Evolutionary conservation across 2,329 filamentous ascomycete genomes (phyloP), one percentile per base, ranked within the genome.

Genomic region (Rosellinia necatrix): DNA sequence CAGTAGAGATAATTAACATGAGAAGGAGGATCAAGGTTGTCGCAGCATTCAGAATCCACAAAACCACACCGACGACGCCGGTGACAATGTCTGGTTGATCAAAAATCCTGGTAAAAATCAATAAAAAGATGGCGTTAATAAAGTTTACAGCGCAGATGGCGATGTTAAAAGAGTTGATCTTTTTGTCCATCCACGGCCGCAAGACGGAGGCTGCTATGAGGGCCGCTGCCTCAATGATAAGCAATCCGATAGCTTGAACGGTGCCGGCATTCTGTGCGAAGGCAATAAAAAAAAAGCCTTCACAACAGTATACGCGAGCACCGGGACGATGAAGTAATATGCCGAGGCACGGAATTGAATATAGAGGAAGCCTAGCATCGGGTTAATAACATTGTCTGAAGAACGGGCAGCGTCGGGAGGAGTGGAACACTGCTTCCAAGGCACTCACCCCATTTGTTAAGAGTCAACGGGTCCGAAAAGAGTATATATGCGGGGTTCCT

Each of bases 151-250:
- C 88, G 60, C 86, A 89, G 67, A 97, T 97, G 58, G 91, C 84
- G 68, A 97, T 96, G 77, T 97, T 97, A 82, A 96, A 96, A 43
- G 88, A 87, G 74, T 97, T 97, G 59, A 91, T 96, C 78, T 92
- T 93, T 85, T 96, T 96, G 81, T 97, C 93, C 93, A 97, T 97
- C 89, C 91, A 97, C 15, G 93, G 93, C 58, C 91, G 87, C 64
- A 97, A 77, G 50, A 96, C 87, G 58, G 86, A 89, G 53, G 91
- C 86, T 19, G 77, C 85, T 66, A 96, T 88, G 53, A 97, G 81
- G 65, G 89, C 87, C 49, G 75, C 84, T 2, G 88, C 88, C 74
- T 97, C 93, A 53, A 97, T 85, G 57, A 97, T 79, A 35, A 97
- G 79, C 55, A 97, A 81, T 13, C 87, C 90, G 55, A 97, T 80